Conservation (phyloP, 495 filamentous ascomycete genomes). For the Hypomontagnella monticulosa region DNA sequence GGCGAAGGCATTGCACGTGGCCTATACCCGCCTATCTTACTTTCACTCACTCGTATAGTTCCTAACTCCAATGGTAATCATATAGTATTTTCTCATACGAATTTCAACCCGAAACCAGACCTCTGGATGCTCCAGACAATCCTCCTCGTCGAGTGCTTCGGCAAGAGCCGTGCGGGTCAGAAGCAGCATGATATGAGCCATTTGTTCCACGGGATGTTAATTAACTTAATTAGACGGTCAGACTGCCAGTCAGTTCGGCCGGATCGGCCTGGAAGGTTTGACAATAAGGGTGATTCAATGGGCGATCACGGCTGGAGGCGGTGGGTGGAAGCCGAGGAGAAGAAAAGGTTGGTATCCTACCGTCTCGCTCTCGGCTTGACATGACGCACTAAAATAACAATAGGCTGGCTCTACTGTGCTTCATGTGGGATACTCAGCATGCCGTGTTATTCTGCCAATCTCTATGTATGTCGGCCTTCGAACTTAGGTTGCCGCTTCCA, state of each 20-base stretch:
- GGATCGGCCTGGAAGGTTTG: conserved; percentile 31
- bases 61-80: neutral
- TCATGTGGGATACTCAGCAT: conserved; percentile 69
- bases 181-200: conserved; percentile 65
- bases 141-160: conserved; percentile 67
- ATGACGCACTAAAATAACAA: conserved; percentile 8
- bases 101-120: conserved; percentile 59
- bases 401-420: conserved; percentile 62
- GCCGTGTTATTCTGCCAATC: conserved; percentile 66
- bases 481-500: conserved; percentile 60
- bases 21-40: neutral
- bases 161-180: conserved; percentile 64
- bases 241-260: conserved; percentile 58
- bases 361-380: neutral
- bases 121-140: conserved; percentile 66
- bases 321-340: conserved; percentile 63
- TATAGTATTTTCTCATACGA: conserved; percentile 50
- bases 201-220: conserved; percentile 66
- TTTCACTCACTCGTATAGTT: neutral
- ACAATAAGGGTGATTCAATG: conserved; percentile 31
- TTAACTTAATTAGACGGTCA: conserved; percentile 66
- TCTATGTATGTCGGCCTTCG: conserved; percentile 67
- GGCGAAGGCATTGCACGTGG: neutral
- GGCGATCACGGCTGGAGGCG: conserved; percentile 56
- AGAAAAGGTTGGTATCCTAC: conserved; percentile 52